Evolutionary conservation across 108 stramenopile species (phyloP), one percentile per base, ranked within the genome.

Genomic region (Phaeodactylum tricornutum): DNA sequence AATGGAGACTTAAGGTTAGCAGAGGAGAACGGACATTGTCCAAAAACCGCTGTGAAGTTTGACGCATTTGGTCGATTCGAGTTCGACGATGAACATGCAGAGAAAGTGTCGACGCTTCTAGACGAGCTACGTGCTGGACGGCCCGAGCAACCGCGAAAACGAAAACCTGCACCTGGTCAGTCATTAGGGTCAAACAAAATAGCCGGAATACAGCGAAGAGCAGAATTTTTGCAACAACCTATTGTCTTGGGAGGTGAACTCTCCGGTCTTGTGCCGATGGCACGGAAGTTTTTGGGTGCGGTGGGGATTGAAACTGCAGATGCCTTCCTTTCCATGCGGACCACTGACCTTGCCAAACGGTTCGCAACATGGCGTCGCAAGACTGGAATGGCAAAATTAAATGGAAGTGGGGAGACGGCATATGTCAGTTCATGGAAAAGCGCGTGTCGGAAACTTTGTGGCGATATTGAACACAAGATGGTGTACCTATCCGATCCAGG

Each of bases 271-370:
- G n/a, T n/a, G n/a, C n/a, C n/a, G n/a, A n/a, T 4, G 25, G 45
- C 45, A 7, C 22, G 45, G 14, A 26, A 46, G 5, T 46, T 46
- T 23, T 14, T 46, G 7, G 8, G 6, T 24, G 14, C 26, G 6
- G 21, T 46, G 4, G 21, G 27, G 23, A 46, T 46, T 24, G 27
- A 46, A 7, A 20, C 45, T 24, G 45, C 45, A 6, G 45, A 46
- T 6, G 17, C n/a, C 5, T 46, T 46, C 7, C 15, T 46, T 15
- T 6, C 8, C 4, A 7, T 7, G 27, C 4, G 45, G 14, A 27
- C 8, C 7, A 20, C 24, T 26, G 45, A 46, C 21, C 5, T 46
- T 20, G 45, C 45, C 7, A 20, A 24, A 4, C 4, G 27, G 6
- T 14, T 46, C 15, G 45, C 26, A 4, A 24, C 23, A 26, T 46